Evolutionary conservation across 768 basidiomycete species (phyloP).

Genomic region (Auriscalpium microsporum): DNA sequence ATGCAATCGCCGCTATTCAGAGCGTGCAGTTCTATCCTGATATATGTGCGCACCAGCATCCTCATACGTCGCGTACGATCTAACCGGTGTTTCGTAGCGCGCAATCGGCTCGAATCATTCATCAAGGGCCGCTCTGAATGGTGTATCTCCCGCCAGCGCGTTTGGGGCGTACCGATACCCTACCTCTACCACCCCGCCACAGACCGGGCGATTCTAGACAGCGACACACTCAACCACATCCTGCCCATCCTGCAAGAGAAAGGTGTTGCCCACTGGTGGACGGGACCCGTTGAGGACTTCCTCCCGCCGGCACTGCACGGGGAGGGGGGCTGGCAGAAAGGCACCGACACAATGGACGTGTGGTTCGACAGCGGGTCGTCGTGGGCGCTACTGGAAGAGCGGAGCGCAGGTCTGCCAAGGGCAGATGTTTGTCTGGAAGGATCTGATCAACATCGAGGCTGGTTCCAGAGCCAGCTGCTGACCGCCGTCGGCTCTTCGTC

Average conservation of each 20-base stretch:
- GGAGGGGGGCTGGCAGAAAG: slow-evolving; percentile 52
- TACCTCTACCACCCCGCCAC: slow-evolving; percentile 63
- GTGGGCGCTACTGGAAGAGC: slow-evolving; percentile 67
- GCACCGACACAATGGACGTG: slow-evolving; percentile 96
- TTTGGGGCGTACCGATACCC: slow-evolving; percentile 97
- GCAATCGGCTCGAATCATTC: slow-evolving; percentile 82
- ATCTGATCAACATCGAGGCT: slow-evolving; percentile 95
- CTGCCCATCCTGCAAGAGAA: slow-evolving; percentile 61
- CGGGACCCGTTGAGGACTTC: slow-evolving; percentile 76
- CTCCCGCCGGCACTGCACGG: slow-evolving; percentile 51
- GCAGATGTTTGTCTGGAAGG: slow-evolving; percentile 94
- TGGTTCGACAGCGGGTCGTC: slow-evolving; percentile 98
- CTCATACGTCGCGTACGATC: too few relatives aligned
- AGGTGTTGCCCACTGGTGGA: slow-evolving; percentile 88
- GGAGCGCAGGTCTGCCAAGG: slow-evolving; percentile 27
- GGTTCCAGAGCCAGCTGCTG: slow-evolving; percentile 95
- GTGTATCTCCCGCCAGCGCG: slow-evolving; percentile 97
- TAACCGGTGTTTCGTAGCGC: slow-evolving; percentile 38
- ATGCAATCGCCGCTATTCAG: slow-evolving; percentile 61
- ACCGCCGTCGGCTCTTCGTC: slow-evolving; percentile 58
- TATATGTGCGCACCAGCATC: too few relatives aligned
- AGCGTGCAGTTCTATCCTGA: slow-evolving; percentile 67
- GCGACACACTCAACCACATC: slow-evolving; percentile 64
- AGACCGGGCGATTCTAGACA: slow-evolving; percentile 55
- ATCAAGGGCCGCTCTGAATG: slow-evolving; percentile 88